A percentile compares a stretch with the other conserved stretches of the same genome.
phyloP scores from a whole-genome alignment of 345 rosid species.

The Pistacia vera region DNA sequence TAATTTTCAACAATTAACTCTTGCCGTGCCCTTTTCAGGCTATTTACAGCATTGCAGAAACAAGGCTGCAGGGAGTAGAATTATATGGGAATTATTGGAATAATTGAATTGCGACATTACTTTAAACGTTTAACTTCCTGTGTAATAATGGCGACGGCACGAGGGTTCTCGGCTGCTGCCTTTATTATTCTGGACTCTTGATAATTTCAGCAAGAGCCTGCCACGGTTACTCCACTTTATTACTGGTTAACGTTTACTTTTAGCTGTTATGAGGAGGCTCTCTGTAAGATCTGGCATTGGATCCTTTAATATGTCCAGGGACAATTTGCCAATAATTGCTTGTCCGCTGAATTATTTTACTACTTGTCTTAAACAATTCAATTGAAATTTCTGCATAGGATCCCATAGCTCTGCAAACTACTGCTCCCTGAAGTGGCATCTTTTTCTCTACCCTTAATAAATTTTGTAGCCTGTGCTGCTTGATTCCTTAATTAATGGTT shows the following conservation, averaged over 20 bases:
- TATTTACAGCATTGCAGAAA: background rate
- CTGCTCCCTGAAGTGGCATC: slow-evolving; percentile 1
- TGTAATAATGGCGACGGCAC: background rate
- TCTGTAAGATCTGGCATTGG: slow-evolving; percentile 8
- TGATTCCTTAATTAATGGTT: no score
- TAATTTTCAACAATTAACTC: background rate
- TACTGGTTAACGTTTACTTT: background rate
- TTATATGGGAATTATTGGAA: background rate
- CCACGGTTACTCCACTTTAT: background rate
- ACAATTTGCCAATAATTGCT: slow-evolving; percentile 10
- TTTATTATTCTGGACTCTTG: background rate
- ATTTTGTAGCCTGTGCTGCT: no score
- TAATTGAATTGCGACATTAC: background rate
- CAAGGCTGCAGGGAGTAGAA: background rate
- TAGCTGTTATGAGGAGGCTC: slow-evolving; percentile 2
- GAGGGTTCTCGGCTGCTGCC: background rate
- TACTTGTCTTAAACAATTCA: background rate
- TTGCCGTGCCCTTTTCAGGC: background rate
- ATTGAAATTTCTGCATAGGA: slow-evolving; percentile 13
- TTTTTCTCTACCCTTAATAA: no score
- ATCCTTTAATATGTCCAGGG: slow-evolving; percentile 1
- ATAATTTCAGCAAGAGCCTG: background rate
- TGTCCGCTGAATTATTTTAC: slow-evolving; percentile 8
- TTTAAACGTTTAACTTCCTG: background rate
- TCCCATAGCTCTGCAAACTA: slow-evolving; percentile 5